Evolutionary conservation across 2,329 filamentous ascomycete genomes (phyloP).

Genomic region (Fusarium veterinarium): DNA sequence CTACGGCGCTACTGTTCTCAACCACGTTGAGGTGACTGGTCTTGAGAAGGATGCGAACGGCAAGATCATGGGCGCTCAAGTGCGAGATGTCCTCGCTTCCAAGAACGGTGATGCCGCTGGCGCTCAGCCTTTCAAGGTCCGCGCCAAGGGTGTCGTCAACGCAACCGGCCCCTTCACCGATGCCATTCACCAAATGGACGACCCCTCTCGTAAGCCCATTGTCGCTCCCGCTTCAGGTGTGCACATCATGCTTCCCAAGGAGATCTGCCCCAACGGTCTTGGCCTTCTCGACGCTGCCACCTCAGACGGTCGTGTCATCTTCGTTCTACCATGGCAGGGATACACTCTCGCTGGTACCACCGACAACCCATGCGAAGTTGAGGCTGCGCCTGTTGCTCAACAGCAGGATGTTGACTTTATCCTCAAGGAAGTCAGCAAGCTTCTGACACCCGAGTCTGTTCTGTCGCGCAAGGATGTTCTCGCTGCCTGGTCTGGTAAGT

Average conservation of each 20-base stretch:
- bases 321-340: constrained; percentile 88
- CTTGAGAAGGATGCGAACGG: constrained; percentile 78
- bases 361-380: constrained; percentile 77
- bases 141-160: constrained; percentile 84
- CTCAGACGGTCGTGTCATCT: constrained; percentile 87
- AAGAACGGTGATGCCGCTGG: constrained; percentile 67
- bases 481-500: constrained; percentile 81
- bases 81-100: constrained; percentile 68
- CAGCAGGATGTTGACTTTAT: constrained; percentile 87
- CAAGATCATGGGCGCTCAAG: constrained; percentile 73
- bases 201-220: constrained; percentile 74
- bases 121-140: constrained; percentile 70
- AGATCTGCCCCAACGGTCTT: constrained; percentile 83
- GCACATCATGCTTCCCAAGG: constrained; percentile 84
- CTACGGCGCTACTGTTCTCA: constrained; percentile 83
- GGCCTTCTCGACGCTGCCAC: constrained; percentile 82
- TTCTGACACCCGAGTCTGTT: constrained; percentile 79
- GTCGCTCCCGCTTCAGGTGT: constrained; percentile 84
- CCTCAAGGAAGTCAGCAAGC: constrained; percentile 79
- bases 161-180: constrained; percentile 87
- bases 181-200: constrained; percentile 83
- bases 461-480: constrained; percentile 81
- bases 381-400: constrained; percentile 75
- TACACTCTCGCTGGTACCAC: constrained; percentile 89
- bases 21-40: constrained; percentile 81